Evolutionary conservation across 179 eudicot genomes (phyloP).

Genomic region (Patellifolia procumbens): DNA sequence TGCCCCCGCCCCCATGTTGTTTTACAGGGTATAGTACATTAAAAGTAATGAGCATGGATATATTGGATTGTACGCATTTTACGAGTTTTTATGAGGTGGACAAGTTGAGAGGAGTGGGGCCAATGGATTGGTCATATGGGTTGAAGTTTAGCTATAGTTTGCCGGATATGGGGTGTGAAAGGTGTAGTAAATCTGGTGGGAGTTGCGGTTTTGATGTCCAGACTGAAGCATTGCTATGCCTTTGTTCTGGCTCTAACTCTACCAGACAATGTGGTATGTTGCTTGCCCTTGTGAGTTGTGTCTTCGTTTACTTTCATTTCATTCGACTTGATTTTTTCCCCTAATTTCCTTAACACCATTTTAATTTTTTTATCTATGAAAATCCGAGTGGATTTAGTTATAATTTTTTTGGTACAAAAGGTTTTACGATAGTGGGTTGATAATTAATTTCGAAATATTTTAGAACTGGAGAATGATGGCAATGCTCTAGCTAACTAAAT

Average conservation of each 20-base stretch:
- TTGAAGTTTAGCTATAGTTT: constrained; percentile 64
- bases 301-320: not conserved
- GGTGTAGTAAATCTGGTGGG: constrained; percentile 72
- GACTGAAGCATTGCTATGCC: constrained; percentile 68
- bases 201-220: constrained; percentile 81
- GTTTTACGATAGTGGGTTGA: too few relatives aligned
- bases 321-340: not conserved
- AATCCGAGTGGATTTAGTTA: not conserved
- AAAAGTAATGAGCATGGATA: constrained; percentile 83
- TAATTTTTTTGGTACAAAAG: too few relatives aligned
- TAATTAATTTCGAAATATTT: too few relatives aligned
- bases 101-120: constrained; percentile 50
- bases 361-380: too few relatives aligned
- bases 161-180: constrained; percentile 78
- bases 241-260: constrained; percentile 63
- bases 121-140: constrained; percentile 90
- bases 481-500: too few relatives aligned
- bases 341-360: not conserved
- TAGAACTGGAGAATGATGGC: too few relatives aligned
- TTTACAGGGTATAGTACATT: constrained; percentile 75
- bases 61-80: constrained; percentile 83
- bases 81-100: constrained; percentile 66
- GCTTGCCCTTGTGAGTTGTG: not conserved
- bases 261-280: constrained; percentile 82
- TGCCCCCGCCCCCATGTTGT: constrained; percentile 61